phyloP scores from a whole-genome alignment of 306 rosid species.

The Castanea sativa region DNA sequence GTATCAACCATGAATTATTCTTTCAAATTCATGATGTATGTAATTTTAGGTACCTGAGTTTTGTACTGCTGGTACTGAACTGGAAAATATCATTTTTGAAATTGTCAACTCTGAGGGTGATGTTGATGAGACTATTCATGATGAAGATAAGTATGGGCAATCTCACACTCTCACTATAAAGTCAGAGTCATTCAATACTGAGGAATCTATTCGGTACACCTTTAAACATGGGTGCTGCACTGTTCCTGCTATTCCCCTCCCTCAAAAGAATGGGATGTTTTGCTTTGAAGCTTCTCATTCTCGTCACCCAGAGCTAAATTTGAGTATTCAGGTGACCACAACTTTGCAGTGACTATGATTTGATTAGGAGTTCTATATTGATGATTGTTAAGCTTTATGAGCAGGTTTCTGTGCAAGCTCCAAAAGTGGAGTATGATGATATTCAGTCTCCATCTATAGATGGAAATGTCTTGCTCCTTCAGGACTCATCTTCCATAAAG shows the following conservation, averaged over 20 bases:
- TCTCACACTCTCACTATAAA: slow-evolving; percentile 48
- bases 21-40: background rate
- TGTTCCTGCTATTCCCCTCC: slow-evolving; percentile 34
- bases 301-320: slow-evolving; percentile 28
- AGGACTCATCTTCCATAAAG: slow-evolving; percentile 1
- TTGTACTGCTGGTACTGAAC: slow-evolving; percentile 34
- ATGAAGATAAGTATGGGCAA: slow-evolving; percentile 33
- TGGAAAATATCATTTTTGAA: slow-evolving; percentile 47
- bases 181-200: slow-evolving; percentile 25
- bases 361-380: background rate
- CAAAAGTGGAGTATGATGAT: background rate
- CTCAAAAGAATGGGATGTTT: slow-evolving; percentile 31
- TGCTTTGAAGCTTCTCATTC: slow-evolving; percentile 50
- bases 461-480: slow-evolving; percentile 12
- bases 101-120: slow-evolving; percentile 39
- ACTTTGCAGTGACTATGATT: slow-evolving; percentile 2
- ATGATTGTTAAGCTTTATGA: slow-evolving; percentile 18
- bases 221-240: slow-evolving; percentile 51
- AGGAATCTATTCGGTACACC: slow-evolving; percentile 33
- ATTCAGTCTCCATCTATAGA: slow-evolving; percentile 5
- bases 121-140: slow-evolving; percentile 40
- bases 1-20: background rate
- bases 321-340: slow-evolving; percentile 35
- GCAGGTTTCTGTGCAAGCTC: slow-evolving; percentile 34
- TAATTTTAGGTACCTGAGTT: slow-evolving; percentile 45